Evolutionary conservation across 352 stramenopile species (phyloP).

Genomic region (Globisporangium middletonii): DNA sequence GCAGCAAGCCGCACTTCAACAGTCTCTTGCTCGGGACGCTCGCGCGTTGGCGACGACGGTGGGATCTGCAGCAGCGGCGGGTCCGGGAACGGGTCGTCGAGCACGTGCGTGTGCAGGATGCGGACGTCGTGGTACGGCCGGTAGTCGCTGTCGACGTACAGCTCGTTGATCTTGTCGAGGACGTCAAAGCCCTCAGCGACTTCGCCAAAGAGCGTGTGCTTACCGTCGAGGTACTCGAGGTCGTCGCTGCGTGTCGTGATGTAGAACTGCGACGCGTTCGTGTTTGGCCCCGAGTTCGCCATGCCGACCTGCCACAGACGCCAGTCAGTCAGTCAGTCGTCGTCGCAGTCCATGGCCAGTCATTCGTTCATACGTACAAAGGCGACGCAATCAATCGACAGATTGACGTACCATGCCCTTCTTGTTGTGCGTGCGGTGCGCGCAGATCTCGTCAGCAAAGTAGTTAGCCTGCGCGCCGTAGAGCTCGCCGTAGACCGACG

Average conservation of each 20-base stretch:
- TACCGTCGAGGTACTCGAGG: constrained; percentile 88
- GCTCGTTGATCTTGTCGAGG: constrained; percentile 90
- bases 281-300: constrained; percentile 72
- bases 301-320: constrained; percentile 52
- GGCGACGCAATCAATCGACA: too few relatives aligned
- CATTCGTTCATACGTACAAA: background rate
- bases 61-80: constrained; percentile 67
- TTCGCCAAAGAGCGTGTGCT: constrained; percentile 91
- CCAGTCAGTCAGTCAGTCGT: background rate
- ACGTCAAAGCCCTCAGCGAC: constrained; percentile 93
- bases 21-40: constrained; percentile 88
- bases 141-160: constrained; percentile 94
- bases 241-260: constrained; percentile 92
- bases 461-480: constrained; percentile 74
- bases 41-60: constrained; percentile 75
- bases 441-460: constrained; percentile 73
- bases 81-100: constrained; percentile 84
- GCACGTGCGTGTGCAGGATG: constrained; percentile 91
- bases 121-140: constrained; percentile 96
- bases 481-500: constrained; percentile 93
- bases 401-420: constrained; percentile 29
- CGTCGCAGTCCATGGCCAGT: background rate
- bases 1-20: constrained; percentile 88
- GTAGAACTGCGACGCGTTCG: constrained; percentile 94
- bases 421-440: constrained; percentile 44